Evolutionary conservation across 768 basidiomycete species (phyloP), one percentile per base, ranked within the genome.

Genomic region (Mycena belliarum): DNA sequence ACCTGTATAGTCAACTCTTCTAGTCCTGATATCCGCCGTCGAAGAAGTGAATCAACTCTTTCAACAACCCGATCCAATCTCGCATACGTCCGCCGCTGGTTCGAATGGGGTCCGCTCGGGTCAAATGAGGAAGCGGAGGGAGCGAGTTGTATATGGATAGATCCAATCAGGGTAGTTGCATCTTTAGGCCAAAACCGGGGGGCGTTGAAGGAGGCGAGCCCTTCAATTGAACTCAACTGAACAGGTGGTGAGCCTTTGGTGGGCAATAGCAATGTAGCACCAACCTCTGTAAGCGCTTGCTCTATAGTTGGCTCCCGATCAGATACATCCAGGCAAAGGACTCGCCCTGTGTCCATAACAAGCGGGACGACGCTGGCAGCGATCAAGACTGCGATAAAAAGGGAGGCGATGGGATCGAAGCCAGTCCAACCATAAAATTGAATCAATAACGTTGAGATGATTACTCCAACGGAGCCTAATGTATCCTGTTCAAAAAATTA

Each of bases 131-230:
- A 79, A 1, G 79, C 72, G 0, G 88, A 85, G 11, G 81, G 82
- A 10, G 83, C 78, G n/a, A 99, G 80, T 63, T 93, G 92, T 47
- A 99, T 84, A 69, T 92, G 93, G 53, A 98, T 93, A 8, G 93
- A 93, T 23, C 96, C 97, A 64, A 98, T 86, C 37, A 97, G 70
- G 43, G 84, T 86, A 3, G 83, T 80, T 5, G 92, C 83, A 71
- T 98, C 95, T 72, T 96, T 95, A 0, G 95, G 95, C 97, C 97
- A 98, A 73, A 99, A 97, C 24, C 93, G 83, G 0, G 95, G 85
- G 1, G 81, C 78, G 3, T 85, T 85, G 72, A 90, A 96, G 2
- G 91, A 91, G 3, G 81, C 84, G 4, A 99, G 76, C 3, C 93
- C 95, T 61, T 93, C 87, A 49, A 98, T 75, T 3, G 79, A 77